Evolutionary conservation across 2,329 filamentous ascomycete genomes (phyloP), one percentile per base, ranked within the genome.

Genomic region (Hypoxylon sp.): DNA sequence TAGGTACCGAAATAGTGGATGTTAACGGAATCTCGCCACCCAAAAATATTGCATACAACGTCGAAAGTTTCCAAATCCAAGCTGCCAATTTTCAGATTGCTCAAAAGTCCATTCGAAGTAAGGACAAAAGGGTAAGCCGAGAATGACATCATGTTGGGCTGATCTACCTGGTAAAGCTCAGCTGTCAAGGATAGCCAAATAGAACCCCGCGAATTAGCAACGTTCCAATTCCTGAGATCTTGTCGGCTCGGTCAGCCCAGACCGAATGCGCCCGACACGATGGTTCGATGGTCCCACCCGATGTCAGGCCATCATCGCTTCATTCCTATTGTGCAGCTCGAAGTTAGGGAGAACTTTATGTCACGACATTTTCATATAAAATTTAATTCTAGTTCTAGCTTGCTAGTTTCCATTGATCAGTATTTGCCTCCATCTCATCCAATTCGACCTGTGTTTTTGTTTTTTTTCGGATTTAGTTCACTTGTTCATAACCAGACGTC

Each of bases 211-310:
- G 65, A 65, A 65, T 68, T 44, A 27, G 51, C 39, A 58, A 58
- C 29, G 15, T 42, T 42, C 54, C 32, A 60, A 60, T 55, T 50
- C 51, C 37, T 54, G 35, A 56, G 21, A 15, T 39, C 57, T 52
- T 37, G 17, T 31, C 11, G 8, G 31, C 27, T 53, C 42, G 47
- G 62, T 65, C 64, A 68, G 65, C 52, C 68, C 61, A 68, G 65
- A 65, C 48, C 56, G 55, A 69, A 69, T 29, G 56, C 42, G 50
- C 60, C 69, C 66, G 57, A 62, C 48, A 27, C 50, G 32, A 64
- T 71, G 66, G 69, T 71, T 67, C 69, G 69, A 71, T 69, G 56
- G 69, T 60, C 68, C 68, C 68, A 71, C 68, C 31, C 69, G 47
- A 68, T 57, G 47, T 71, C 69, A 69, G 35, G 29, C 69, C 69